These are phyloP conservation scores for Parsonsia alboflavescens DNA, from an alignment of 257 asterid genomes.

Conservation along the genomic window DNA sequence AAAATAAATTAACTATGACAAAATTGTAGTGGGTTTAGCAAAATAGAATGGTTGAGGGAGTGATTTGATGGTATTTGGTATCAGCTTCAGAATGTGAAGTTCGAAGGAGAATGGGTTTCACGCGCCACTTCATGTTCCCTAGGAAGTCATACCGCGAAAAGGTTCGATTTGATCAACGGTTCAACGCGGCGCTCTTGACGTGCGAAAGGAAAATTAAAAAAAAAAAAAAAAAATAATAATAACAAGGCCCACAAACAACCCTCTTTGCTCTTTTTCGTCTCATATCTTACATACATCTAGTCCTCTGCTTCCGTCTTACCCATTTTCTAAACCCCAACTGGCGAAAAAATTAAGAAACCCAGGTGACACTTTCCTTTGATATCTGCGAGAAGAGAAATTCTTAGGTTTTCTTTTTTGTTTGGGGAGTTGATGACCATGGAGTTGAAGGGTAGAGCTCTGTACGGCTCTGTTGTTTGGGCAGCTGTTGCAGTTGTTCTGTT, in stretches of 20 bases:
- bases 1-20: no score
- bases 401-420: neutral
- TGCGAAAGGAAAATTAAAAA: neutral
- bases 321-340: slow-evolving; percentile 14
- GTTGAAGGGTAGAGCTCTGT: slow-evolving; percentile 37
- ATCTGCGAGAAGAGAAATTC: slow-evolving; percentile 16
- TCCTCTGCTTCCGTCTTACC: slow-evolving; percentile 26
- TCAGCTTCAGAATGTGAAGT: neutral
- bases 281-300: slow-evolving; percentile 19
- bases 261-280: neutral
- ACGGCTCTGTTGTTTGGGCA: slow-evolving; percentile 32
- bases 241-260: neutral
- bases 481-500: slow-evolving; percentile 27
- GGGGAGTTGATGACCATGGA: slow-evolving; percentile 32
- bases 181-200: neutral
- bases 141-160: neutral
- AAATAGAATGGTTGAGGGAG: no score
- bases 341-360: slow-evolving; percentile 6
- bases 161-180: slow-evolving; percentile 7
- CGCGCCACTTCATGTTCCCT: neutral
- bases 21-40: no score
- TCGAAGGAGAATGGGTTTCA: neutral
- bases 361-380: slow-evolving; percentile 33
- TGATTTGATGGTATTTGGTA: no score
- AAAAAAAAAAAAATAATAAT: neutral